phyloP scores from a whole-genome alignment of 768 basidiomycete species.

The Lentinula aciculospora region DNA sequence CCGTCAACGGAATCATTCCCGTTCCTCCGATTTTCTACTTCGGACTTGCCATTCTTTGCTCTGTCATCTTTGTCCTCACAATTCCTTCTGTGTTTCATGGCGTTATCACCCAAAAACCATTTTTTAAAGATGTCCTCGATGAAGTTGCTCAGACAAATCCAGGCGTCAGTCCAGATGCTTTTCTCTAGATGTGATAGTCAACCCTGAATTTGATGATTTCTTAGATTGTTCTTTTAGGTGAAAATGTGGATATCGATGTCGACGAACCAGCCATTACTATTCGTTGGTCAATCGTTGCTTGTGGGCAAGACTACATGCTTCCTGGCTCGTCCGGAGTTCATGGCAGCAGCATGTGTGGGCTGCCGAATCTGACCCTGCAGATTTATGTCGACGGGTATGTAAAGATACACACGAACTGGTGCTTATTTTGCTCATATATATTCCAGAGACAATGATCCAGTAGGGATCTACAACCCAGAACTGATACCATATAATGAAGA shows the following conservation, averaged over 20 bases:
- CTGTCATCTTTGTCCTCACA: conserved; percentile 40
- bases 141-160: conserved; percentile 34
- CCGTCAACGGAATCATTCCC: conserved; percentile 7
- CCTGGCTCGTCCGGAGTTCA: conserved; percentile 41
- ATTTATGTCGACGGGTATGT: conserved; percentile 48
- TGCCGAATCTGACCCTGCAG: conserved; percentile 34
- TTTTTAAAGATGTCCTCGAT: conserved; percentile 34
- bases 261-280: conserved; percentile 53
- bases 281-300: conserved; percentile 51
- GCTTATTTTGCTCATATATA: not conserved
- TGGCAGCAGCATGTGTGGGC: conserved; percentile 37
- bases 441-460: conserved; percentile 28
- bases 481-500: conserved; percentile 37
- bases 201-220: conserved; percentile 8
- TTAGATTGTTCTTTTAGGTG: conserved; percentile 50
- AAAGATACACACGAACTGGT: not conserved
- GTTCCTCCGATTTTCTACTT: conserved; percentile 15
- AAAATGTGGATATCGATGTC: conserved; percentile 52
- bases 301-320: conserved; percentile 40
- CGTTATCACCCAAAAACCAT: conserved; percentile 31
- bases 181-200: not conserved
- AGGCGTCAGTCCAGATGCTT: conserved; percentile 28
- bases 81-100: conserved; percentile 47
- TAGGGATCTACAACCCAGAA: conserved; percentile 38
- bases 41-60: conserved; percentile 34